phyloP scores from a whole-genome alignment of 306 rosid genomes.

The Inga oerstediana region DNA sequence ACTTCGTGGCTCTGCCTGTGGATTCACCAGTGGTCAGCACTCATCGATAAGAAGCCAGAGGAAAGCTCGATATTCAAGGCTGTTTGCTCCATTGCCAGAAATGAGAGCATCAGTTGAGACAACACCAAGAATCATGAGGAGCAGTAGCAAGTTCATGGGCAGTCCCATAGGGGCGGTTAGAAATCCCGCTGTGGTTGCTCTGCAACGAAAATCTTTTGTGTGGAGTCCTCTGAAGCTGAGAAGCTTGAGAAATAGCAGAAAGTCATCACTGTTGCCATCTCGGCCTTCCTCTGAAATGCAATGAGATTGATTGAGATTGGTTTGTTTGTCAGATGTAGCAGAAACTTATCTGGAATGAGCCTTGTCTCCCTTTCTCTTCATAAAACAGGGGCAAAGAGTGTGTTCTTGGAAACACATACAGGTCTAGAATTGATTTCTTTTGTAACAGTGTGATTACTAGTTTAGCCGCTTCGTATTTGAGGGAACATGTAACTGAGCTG shows the following conservation, averaged over 20 bases:
- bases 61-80: slow-evolving; percentile 68
- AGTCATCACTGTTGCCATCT: slow-evolving; percentile 68
- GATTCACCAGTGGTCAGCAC: slow-evolving; percentile 46
- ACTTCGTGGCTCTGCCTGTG: slow-evolving; percentile 61
- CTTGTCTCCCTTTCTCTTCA: slow-evolving; percentile 21
- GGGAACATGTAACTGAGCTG: neutral
- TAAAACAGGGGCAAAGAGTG: slow-evolving; percentile 3
- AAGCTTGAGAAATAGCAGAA: slow-evolving; percentile 54
- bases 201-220: slow-evolving; percentile 62
- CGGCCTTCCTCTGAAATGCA: slow-evolving; percentile 53
- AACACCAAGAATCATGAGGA: slow-evolving; percentile 69
- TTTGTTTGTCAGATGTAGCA: slow-evolving; percentile 44
- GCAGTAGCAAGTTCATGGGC: slow-evolving; percentile 82
- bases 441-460: slow-evolving; percentile 10
- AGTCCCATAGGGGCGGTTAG: slow-evolving; percentile 64
- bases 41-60: slow-evolving; percentile 55
- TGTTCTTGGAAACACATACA: neutral
- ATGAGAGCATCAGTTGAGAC: slow-evolving; percentile 50
- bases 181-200: slow-evolving; percentile 53
- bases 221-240: slow-evolving; percentile 92
- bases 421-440: neutral
- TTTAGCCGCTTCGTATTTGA: neutral
- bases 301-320: slow-evolving; percentile 21
- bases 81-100: slow-evolving; percentile 77
- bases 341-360: slow-evolving; percentile 40